Percentiles rank a stretch among this genome's conserved stretches.
Evolutionary conservation across 2,329 filamentous ascomycete genomes (phyloP).

Genomic region (Ilyonectria robusta): DNA sequence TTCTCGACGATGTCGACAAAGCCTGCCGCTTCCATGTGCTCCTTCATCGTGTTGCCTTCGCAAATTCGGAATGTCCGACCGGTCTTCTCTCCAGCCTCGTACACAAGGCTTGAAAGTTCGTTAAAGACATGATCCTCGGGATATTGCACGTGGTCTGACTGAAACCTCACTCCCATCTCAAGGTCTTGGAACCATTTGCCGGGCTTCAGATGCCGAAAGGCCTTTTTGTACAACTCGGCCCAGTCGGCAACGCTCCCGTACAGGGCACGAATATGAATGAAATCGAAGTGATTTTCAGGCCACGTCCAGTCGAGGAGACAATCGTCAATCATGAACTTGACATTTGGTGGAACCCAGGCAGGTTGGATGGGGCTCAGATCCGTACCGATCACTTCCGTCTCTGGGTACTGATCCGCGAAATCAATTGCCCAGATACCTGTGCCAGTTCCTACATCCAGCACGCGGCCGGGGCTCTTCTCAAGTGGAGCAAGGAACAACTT

Average conservation of each 20-base stretch:
- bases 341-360: conserved; percentile 28
- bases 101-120: neutral
- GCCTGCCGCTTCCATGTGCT: conserved; percentile 7
- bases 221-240: conserved; percentile 14
- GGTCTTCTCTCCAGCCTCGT: conserved; percentile 3
- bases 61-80: neutral
- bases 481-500: conserved; percentile 31
- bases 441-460: conserved; percentile 30
- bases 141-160: conserved; percentile 11
- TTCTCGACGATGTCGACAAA: conserved; percentile 18
- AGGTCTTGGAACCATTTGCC: conserved; percentile 11
- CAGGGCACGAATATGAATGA: conserved; percentile 17
- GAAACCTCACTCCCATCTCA: conserved; percentile 11
- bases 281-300: conserved; percentile 12
- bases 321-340: conserved; percentile 28
- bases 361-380: conserved; percentile 71
- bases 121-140: conserved; percentile 13
- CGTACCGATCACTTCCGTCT: conserved; percentile 62
- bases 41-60: conserved; percentile 3
- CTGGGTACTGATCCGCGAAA: conserved; percentile 58
- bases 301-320: conserved; percentile 23
- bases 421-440: conserved; percentile 55
- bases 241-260: conserved; percentile 23
- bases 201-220: conserved; percentile 2
- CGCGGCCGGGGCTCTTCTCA: conserved; percentile 61